Conservation (phyloP, 352 stramenopile species). For the Globisporangium perplexum region DNA sequence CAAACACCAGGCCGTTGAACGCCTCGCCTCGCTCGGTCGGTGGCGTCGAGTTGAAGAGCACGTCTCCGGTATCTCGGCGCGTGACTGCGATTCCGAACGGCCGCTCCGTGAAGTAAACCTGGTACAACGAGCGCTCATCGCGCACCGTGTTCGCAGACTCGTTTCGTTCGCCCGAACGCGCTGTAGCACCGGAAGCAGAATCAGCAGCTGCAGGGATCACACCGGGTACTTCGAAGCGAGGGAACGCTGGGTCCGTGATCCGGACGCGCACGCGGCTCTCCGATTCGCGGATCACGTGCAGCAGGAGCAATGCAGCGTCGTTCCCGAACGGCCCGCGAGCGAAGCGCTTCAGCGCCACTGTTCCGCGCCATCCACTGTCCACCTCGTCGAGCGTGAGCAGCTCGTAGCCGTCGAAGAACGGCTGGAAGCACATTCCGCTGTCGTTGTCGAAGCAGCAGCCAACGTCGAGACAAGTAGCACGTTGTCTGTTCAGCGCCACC, state of each 20-base stretch:
- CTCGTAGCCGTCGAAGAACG: constrained; percentile 59
- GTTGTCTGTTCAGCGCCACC: constrained; percentile 19
- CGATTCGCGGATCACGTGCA: constrained; percentile 62
- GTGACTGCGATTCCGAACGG: constrained; percentile 76
- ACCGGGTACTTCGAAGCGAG: constrained; percentile 63
- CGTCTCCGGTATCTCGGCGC: constrained; percentile 38
- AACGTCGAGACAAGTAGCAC: constrained; percentile 27
- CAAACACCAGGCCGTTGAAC: constrained; percentile 71
- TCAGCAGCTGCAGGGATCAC: constrained; percentile 9
- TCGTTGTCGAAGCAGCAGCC: constrained; percentile 75
- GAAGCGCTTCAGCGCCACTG: constrained; percentile 38
- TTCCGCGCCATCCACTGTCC: constrained; percentile 40
- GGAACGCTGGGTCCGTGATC: constrained; percentile 73
- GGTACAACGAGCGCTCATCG: constrained; percentile 17
- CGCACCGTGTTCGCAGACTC: not conserved
- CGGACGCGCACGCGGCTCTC: constrained; percentile 52
- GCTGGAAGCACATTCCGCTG: constrained; percentile 54
- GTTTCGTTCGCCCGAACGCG: not conserved
- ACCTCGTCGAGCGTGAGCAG: constrained; percentile 58
- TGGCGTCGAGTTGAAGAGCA: constrained; percentile 85
- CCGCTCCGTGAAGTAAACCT: constrained; percentile 53
- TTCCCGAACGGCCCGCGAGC: constrained; percentile 69
- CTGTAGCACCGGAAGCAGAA: not conserved
- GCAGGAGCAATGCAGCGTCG: constrained; percentile 48
- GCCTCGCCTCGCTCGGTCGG: constrained; percentile 22